A percentile compares a stretch with the other conserved stretches of the same genome.
phyloP scores from a whole-genome alignment of 73 alveolate genomes.

The Tetrahymena elliotti region DNA sequence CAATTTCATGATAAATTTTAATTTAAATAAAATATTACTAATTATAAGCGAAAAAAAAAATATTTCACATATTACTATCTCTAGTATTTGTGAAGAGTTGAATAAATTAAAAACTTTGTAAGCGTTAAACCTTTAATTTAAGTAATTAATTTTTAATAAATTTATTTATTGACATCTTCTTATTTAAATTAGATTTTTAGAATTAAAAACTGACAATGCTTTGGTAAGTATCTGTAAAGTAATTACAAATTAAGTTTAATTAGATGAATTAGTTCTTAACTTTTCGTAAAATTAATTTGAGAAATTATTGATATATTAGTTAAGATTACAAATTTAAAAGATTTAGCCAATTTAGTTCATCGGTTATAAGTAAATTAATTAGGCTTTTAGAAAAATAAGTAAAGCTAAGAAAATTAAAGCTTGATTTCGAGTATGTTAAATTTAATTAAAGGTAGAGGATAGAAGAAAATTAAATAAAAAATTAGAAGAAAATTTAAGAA shows the following conservation, averaged over 20 bases:
- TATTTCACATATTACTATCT: background rate
- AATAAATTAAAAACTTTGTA: background rate
- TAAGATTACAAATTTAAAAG: background rate
- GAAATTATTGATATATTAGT: no score
- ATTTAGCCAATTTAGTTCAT: background rate
- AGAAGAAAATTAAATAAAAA: no score
- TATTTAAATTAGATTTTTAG: background rate
- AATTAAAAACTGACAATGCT: background rate
- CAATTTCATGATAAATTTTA: no score
- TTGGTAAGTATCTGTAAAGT: no score
- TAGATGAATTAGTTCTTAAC: background rate
- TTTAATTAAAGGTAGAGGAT: no score
- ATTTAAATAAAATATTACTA: no score
- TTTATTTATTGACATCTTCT: no score
- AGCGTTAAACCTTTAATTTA: background rate
- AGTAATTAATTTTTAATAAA: background rate
- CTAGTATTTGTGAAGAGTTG: background rate
- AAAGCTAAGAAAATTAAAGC: background rate
- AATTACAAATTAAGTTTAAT: no score
- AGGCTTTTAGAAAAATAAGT: no score
- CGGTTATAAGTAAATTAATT: no score
- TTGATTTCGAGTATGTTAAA: background rate
- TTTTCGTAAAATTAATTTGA: background rate
- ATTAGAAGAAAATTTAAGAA: no score
- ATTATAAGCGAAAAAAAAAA: background rate